A percentile compares a stretch with the other conserved stretches of the same genome.
Evolutionary conservation across 31 red algal species (phyloP).

Genomic region (Endocladia muricata): DNA sequence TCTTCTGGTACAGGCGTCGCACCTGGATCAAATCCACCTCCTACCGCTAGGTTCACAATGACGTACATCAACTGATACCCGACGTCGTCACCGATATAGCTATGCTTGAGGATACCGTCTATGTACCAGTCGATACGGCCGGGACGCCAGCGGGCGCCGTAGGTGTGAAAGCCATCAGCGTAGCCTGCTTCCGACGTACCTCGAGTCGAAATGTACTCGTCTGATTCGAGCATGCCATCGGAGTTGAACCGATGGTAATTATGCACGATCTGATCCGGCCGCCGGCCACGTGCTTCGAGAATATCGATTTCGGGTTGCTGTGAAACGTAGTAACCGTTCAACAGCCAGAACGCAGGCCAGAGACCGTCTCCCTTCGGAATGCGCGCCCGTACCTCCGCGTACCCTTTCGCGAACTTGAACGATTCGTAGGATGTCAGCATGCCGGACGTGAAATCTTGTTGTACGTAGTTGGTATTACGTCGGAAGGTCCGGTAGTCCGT

Average conservation of each 20-base stretch:
- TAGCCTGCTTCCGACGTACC: not conserved
- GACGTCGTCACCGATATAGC: not conserved
- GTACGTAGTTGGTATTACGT: no score
- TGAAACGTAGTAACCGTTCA: not conserved
- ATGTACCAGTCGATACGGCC: not conserved
- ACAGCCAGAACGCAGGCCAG: slow-evolving; percentile 2
- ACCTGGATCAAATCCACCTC: not conserved
- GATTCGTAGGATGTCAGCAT: no score
- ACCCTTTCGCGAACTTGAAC: no score
- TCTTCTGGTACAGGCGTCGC: not conserved
- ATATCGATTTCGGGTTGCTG: not conserved
- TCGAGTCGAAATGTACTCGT: not conserved
- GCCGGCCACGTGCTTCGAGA: not conserved
- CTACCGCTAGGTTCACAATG: not conserved
- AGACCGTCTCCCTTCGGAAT: no score
- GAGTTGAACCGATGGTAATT: not conserved
- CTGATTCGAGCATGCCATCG: not conserved
- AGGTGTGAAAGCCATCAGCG: not conserved
- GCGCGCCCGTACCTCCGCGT: no score
- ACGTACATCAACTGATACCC: slow-evolving; percentile 2
- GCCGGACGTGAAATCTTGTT: no score
- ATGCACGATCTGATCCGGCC: not conserved
- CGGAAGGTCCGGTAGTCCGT: no score
- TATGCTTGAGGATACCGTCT: not conserved
- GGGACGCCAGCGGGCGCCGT: not conserved